Base-by-base conservation (phyloP, 2,329 filamentous ascomycete species). In the Aspergillus bombycis region DNA sequence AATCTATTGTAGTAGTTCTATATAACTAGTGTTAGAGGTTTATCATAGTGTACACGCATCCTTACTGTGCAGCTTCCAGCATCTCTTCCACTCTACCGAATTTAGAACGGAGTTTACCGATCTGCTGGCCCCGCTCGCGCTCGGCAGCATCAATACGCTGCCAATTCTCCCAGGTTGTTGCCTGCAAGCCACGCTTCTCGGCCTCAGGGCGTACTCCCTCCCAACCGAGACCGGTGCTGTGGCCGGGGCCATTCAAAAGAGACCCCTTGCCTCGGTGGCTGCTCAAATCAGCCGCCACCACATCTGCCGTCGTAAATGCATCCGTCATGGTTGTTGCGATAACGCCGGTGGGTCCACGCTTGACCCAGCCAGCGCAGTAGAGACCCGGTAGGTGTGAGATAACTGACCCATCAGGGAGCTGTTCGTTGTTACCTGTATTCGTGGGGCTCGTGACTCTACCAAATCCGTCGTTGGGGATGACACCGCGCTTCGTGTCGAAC, bases 291-390 rank as follows among this genome's bases (percentile, higher is more conserved):
- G 86, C 80, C 0, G 86, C 86, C 66, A 99, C 91, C 3, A 90
- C 88, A 74, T 97, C 94, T 1, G 89, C 95, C 0, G 93, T 97
- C 10, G 87, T 85, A 72, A 98, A 99, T 0, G 95, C 94, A 76
- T 99, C 95, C 64, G 91, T 88, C 93, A 99, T 96, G 0, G 95
- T 99, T 34, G 90, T 93, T 1, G 94, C 94, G 75, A 99, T 99
- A 4, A 98, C 94, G 2, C 95, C 95, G 0, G 93, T 97, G 0
- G 95, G 94, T 0, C 95, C 95, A 41, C 91, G 87, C 81, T 98
- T 98, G 11, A 97, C 93, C 95, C 95, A 99, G 0, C 95, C 95
- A 19, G 94, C 91, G 68, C 93, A 96, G 79, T 99, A 99, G 32
- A 97, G 78, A 0, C 94, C 93, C 0, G 89, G 87, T 0, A 91